These are phyloP conservation scores for Melaleuca quinquenervia DNA, from an alignment of 345 rosid genomes.

Conservation along the genomic window DNA sequence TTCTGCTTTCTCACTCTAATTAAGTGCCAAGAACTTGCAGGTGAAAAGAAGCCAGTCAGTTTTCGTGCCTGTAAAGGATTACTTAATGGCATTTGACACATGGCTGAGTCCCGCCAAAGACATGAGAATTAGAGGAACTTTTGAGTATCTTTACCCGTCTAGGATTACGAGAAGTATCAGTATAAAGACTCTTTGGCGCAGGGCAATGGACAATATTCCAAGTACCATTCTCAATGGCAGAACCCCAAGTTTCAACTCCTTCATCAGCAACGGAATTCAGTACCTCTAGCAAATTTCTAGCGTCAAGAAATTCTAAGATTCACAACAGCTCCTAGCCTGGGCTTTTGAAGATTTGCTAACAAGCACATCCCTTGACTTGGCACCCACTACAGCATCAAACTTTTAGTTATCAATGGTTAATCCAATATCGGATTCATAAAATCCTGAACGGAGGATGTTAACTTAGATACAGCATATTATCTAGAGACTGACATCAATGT, in stretches of 20 bases:
- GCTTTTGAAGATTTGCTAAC: not conserved
- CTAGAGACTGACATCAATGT: not conserved
- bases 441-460: not conserved
- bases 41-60: too few relatives aligned
- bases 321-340: not conserved
- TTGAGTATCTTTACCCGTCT: not conserved
- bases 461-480: not conserved
- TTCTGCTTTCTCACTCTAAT: too few relatives aligned
- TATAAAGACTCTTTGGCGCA: too few relatives aligned
- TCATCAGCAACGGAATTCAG: not conserved
- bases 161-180: not conserved
- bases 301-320: not conserved
- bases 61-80: too few relatives aligned
- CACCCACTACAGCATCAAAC: not conserved
- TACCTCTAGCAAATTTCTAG: not conserved
- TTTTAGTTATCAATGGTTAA: not conserved
- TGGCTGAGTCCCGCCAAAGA: too few relatives aligned
- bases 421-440: not conserved
- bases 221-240: not conserved
- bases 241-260: not conserved
- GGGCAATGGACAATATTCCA: too few relatives aligned
- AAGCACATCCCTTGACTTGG: not conserved
- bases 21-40: too few relatives aligned
- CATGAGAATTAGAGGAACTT: too few relatives aligned
- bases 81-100: too few relatives aligned